Percentiles rank a stretch among this genome's conserved stretches.
Conservation (phyloP, 2,329 filamentous ascomycete genomes). For the Alternaria postmessia region DNA sequence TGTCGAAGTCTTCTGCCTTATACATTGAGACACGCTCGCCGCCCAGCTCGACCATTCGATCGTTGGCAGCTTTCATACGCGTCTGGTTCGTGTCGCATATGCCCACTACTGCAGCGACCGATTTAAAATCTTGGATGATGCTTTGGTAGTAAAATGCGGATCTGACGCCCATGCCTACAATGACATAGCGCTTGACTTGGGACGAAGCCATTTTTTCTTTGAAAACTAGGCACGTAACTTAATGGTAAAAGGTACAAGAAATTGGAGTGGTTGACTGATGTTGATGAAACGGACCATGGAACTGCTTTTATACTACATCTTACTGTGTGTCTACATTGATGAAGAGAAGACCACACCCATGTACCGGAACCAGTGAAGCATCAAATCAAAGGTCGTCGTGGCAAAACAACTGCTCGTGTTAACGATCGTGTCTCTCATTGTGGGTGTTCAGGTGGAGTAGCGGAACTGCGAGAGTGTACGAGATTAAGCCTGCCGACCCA, state of each 20-base stretch:
- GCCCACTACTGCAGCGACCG: slow-evolving; percentile 62
- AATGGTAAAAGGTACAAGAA: neutral
- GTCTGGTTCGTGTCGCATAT: slow-evolving; percentile 69
- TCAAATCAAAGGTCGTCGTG: neutral
- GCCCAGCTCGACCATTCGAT: slow-evolving; percentile 57
- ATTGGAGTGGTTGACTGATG: neutral
- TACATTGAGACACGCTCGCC: slow-evolving; percentile 63
- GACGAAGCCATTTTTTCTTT: neutral
- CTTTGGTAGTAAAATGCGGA: slow-evolving; percentile 69
- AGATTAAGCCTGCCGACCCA: slow-evolving; percentile 1
- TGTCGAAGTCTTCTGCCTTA: slow-evolving; percentile 63
- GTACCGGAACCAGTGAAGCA: neutral
- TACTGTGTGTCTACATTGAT: neutral
- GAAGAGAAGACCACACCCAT: neutral
- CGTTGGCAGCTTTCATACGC: slow-evolving; percentile 65
- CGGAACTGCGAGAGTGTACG: neutral
- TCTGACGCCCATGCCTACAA: slow-evolving; percentile 67
- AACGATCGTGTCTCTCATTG: neutral
- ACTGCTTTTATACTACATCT: slow-evolving; percentile 1
- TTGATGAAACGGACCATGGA: neutral
- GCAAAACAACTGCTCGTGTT: neutral
- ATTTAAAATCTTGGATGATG: slow-evolving; percentile 62
- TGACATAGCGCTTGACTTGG: slow-evolving; percentile 54
- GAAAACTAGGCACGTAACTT: neutral
- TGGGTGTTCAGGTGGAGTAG: neutral